phyloP scores from a whole-genome alignment of 176 grass and related monocot genomes.

The Eremochloa ophiuroides region DNA sequence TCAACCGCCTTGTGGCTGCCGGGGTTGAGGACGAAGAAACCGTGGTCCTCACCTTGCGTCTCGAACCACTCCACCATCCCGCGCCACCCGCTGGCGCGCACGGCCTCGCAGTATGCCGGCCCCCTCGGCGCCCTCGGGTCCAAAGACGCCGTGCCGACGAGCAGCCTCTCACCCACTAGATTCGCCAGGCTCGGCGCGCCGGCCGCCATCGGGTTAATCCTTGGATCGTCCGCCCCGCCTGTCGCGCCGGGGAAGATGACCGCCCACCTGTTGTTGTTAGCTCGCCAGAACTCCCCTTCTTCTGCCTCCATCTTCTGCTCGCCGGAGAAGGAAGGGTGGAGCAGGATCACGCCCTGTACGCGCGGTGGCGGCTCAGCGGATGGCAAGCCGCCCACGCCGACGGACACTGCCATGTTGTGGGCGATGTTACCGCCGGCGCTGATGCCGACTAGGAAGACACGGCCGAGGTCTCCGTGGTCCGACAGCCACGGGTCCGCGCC shows the following conservation, averaged over 20 bases:
- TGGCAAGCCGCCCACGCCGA: background rate
- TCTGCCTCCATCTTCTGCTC: constrained; percentile 8
- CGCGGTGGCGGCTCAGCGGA: background rate
- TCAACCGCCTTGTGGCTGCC: background rate
- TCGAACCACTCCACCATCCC: constrained; percentile 43
- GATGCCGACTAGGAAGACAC: constrained; percentile 50
- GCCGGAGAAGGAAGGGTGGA: constrained; percentile 36
- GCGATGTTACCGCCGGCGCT: constrained; percentile 68
- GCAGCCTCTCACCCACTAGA: constrained; percentile 27
- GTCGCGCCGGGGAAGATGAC: constrained; percentile 26
- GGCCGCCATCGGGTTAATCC: constrained; percentile 49
- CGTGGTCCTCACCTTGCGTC: constrained; percentile 37
- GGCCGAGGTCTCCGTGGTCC: constrained; percentile 42
- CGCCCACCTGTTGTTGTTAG: constrained; percentile 25
- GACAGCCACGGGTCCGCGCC: constrained; percentile 51
- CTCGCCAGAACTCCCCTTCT: background rate
- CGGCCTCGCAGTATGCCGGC: constrained; percentile 33
- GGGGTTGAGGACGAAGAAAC: constrained; percentile 1
- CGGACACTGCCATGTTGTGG: constrained; percentile 43
- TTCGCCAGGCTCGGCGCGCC: constrained; percentile 23
- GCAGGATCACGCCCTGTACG: constrained; percentile 16
- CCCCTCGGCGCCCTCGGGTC: constrained; percentile 32
- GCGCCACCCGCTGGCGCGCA: constrained; percentile 45
- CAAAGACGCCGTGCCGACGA: constrained; percentile 29
- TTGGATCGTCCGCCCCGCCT: constrained; percentile 19